Evolutionary conservation across 2,329 filamentous ascomycete genomes (phyloP), one percentile per base, ranked within the genome.

Genomic region (Cladosporium velox): DNA sequence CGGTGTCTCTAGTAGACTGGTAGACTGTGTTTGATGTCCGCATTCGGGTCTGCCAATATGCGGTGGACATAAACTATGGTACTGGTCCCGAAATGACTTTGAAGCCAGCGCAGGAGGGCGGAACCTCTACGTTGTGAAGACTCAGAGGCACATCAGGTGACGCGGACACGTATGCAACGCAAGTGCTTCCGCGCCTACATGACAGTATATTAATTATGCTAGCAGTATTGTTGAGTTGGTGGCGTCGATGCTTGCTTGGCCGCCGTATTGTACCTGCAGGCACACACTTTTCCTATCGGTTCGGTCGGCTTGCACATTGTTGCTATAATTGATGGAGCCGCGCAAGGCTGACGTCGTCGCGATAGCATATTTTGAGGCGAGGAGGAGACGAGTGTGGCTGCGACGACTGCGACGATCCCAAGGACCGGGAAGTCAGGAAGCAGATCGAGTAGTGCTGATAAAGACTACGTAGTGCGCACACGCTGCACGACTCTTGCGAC

Each of bases 11-110:
- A 18, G 41, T 49, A 26, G 49, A 55, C 47, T 14, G 34, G 41
- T 49, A 26, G 49, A 55, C 47, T 14, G 34, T 32, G 21, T 30
- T n/a, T 34, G 24, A 34, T 28, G 38, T 44, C 61, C 51, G 18
- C 38, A 44, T 64, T 34, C 24, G 38, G 61, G 24, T 55, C 12
- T 64, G 51, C 49, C 35, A 64, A 47, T 35, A 64, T 64, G 61
- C 61, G 51, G 61, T 57, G 51, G 35, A 38, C 34, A 30, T 28
- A 35, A 57, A 64, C 61, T 64, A 34, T n/a, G 61, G 61, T 64
- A 57, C 61, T 57, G 61, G 61, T 28, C 24, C 57, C 24, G 34
- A 63, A 47, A 26, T 18, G 21, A 21, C 28, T 26, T 41, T 47
- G 24, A 11, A 38, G 51, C 61, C 61, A 64, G 61, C 61, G 49